Base-by-base conservation (phyloP, 192 early-diverging fungal genomes). In the Geranomyces variabilis region DNA sequence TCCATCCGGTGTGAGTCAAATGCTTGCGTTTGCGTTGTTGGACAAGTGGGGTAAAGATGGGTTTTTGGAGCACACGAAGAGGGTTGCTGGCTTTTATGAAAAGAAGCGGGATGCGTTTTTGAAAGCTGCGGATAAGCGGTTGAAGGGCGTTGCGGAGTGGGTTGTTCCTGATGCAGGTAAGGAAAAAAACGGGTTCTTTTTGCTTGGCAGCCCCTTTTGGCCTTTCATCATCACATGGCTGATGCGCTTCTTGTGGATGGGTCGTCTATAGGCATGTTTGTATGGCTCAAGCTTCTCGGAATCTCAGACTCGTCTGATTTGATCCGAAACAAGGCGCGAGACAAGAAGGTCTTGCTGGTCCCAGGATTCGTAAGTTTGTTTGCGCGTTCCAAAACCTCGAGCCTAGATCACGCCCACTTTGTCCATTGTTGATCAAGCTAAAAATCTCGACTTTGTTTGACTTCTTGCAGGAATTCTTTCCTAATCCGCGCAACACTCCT, bases 241-340 rank as follows among this genome's bases (percentile, higher is more conserved):
- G n/a, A n/a, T n/a, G n/a, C n/a, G n/a, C 46, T 19, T 47, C 46
- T 13, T 13, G n/a, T n/a, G n/a, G n/a, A n/a, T n/a, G n/a, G n/a
- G n/a, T n/a, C n/a, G n/a, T n/a, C n/a, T 57, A 21, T 24, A n/a
- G 92, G 94, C 34, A 96, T 96, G 94, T 98, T 98, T 79, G 77
- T 95, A 49, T 98, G 96, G 96, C 67, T 86, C 24, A 86, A 86
- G 43, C 69, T 87, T 15, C 51, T 75, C 1, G 76, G 75, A 28
- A 70, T 86, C 34, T 14, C 57, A 1, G 85, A 87, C 59, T 78
- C 80, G 0, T 72, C 71, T 7, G 69, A 76, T 22, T 61, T 86
- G 36, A 86, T 87, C 53, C 67, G 60, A 36, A 69, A 22, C 13
- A 86, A 86, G 69, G 85, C 85, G 13, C 48, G 76, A 26, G 83